These are phyloP conservation scores for Colletotrichum coccodes DNA, from an alignment of 2,329 filamentous ascomycete species.

Conservation along the genomic window DNA sequence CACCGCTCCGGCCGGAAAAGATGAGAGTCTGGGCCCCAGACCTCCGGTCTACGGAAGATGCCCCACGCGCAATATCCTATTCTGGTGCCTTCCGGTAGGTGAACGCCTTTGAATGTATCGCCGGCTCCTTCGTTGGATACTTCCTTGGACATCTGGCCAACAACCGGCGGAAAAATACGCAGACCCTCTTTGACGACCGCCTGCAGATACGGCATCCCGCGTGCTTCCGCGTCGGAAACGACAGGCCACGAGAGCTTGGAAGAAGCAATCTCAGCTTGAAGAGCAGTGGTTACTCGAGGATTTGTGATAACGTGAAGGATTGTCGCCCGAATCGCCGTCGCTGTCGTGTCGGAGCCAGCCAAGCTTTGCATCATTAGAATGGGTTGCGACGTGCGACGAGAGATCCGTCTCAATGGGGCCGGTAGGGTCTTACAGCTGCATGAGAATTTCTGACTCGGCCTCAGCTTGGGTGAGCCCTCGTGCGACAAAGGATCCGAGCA, in stretches of 20 bases:
- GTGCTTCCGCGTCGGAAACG: slow-evolving; percentile 47
- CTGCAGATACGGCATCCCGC: slow-evolving; percentile 54
- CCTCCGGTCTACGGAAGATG: slow-evolving; percentile 37
- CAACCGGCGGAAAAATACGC: slow-evolving; percentile 49
- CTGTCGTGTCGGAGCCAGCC: slow-evolving; percentile 68
- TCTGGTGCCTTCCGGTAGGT: slow-evolving; percentile 45
- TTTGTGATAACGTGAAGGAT: slow-evolving; percentile 64
- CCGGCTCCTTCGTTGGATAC: slow-evolving; percentile 46
- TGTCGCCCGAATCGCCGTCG: slow-evolving; percentile 63
- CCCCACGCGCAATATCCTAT: slow-evolving; percentile 48
- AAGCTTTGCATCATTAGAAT: slow-evolving; percentile 43
- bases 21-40: slow-evolving; percentile 27
- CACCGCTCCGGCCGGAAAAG: slow-evolving; percentile 33
- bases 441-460: slow-evolving; percentile 55
- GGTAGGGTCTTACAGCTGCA: slow-evolving; percentile 43
- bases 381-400: slow-evolving; percentile 48
- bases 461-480: slow-evolving; percentile 50
- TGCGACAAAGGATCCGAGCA: slow-evolving; percentile 57
- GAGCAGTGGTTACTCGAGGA: slow-evolving; percentile 54
- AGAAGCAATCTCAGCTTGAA: slow-evolving; percentile 56
- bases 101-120: slow-evolving; percentile 45
- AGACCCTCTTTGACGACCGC: slow-evolving; percentile 62
- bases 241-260: slow-evolving; percentile 19
- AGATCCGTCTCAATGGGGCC: slow-evolving; percentile 38
- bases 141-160: slow-evolving; percentile 48